Percentiles rank a stretch among this genome's conserved stretches.
These are phyloP conservation scores for Lyophyllum decastes DNA, from an alignment of 768 basidiomycete species.

Conservation along the genomic window DNA sequence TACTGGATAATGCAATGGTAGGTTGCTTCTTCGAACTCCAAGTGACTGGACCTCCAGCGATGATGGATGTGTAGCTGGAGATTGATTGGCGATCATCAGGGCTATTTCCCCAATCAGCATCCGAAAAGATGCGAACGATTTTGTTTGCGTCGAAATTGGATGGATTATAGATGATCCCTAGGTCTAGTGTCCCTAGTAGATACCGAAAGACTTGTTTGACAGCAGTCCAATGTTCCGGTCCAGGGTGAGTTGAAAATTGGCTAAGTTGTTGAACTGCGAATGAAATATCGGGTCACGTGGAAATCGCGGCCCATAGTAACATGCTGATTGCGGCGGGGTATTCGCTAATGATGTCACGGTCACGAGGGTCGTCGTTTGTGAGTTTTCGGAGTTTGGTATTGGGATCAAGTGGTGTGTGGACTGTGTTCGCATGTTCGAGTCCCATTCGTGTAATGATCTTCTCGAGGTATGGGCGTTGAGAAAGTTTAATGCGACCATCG, in stretches of 20 bases:
- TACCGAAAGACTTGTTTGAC: conserved; percentile 41
- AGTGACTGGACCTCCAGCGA: neutral
- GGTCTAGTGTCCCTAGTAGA: conserved; percentile 24
- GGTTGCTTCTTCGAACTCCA: conserved; percentile 8
- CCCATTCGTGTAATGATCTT: too few relatives aligned
- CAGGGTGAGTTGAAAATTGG: conserved; percentile 34
- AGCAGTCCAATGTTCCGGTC: conserved; percentile 34
- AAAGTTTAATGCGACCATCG: too few relatives aligned
- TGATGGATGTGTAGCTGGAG: neutral
- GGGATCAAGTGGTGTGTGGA: too few relatives aligned
- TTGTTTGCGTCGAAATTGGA: too few relatives aligned
- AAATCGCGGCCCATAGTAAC: too few relatives aligned
- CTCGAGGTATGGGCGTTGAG: too few relatives aligned
- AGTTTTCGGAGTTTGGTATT: conserved; percentile 18
- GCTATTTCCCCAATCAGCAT: neutral
- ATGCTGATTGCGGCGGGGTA: conserved; percentile 23
- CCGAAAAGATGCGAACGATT: too few relatives aligned
- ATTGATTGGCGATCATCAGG: neutral
- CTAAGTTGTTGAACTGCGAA: conserved; percentile 32
- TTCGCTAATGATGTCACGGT: neutral
- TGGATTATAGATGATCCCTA: too few relatives aligned
- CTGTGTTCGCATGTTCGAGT: too few relatives aligned
- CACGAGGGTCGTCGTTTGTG: neutral
- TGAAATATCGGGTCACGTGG: too few relatives aligned
- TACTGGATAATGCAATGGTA: too few relatives aligned